These are phyloP conservation scores for Albugo candida DNA, from an alignment of 352 stramenopile genomes.

Conservation along the genomic window DNA sequence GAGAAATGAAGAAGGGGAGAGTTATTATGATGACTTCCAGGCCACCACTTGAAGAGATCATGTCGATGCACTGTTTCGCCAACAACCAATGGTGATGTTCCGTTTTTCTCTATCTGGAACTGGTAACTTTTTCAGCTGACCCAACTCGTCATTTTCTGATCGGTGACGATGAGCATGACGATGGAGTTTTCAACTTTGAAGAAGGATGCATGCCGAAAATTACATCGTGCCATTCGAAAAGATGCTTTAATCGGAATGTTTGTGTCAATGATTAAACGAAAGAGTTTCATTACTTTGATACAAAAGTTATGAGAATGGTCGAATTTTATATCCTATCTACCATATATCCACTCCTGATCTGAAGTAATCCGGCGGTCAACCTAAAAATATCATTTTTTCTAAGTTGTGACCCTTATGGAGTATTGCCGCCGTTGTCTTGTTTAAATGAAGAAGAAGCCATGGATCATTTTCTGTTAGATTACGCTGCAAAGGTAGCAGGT, in stretches of 20 bases:
- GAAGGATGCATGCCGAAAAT: conserved; percentile 98
- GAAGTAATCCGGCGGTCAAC: conserved; percentile 80
- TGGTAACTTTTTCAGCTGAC: conserved; percentile 82
- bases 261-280: conserved; percentile 54
- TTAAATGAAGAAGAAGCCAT: conserved; percentile 88
- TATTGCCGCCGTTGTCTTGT: conserved; percentile 92
- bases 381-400: conserved; percentile 96
- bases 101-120: conserved; percentile 86
- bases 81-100: conserved; percentile 95
- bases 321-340: conserved; percentile 98
- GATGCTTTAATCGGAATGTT: conserved; percentile 95
- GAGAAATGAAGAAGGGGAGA: conserved; percentile 98
- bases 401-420: conserved; percentile 95
- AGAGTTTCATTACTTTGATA: conserved; percentile 90
- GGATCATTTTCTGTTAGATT: conserved; percentile 97
- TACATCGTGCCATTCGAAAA: conserved; percentile 92
- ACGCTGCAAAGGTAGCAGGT: conserved; percentile 97
- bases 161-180: conserved; percentile 86
- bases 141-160: conserved; percentile 68
- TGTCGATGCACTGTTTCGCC: conserved; percentile 96
- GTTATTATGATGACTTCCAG: conserved; percentile 98
- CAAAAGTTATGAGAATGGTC: conserved; percentile 93
- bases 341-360: conserved; percentile 92
- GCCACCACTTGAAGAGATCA: conserved; percentile 86
- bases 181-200: conserved; percentile 99